Conservation (phyloP, 805 yeast genomes). For the Barnettozyma pratensis region DNA sequence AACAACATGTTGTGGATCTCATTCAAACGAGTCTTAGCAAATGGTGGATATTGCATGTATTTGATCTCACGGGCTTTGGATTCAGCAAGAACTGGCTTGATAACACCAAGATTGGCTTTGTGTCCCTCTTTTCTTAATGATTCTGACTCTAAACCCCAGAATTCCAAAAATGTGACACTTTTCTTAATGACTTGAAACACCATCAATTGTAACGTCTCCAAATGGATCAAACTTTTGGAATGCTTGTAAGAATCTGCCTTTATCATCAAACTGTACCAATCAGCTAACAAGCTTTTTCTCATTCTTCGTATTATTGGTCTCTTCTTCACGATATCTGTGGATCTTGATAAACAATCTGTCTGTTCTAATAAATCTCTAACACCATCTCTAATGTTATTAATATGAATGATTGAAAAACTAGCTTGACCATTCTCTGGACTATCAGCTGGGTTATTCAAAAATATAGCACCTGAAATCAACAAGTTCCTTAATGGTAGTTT, state of each 20-base stretch:
- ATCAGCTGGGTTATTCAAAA: conserved; percentile 58
- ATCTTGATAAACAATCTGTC: conserved; percentile 71
- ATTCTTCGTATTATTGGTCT: conserved; percentile 56
- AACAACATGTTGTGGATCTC: conserved; percentile 59
- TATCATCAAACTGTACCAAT: conserved; percentile 74
- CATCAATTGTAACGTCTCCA: conserved; percentile 58
- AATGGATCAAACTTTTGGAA: conserved; percentile 50
- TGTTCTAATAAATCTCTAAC: conserved; percentile 57
- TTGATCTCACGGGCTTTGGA: conserved; percentile 28
- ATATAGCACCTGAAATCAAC: conserved; percentile 60
- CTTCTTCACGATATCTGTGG: conserved; percentile 62
- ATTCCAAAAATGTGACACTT: conserved; percentile 56
- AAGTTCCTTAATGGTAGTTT: conserved; percentile 50
- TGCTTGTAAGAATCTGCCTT: conserved; percentile 73
- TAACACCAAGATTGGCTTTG: background rate
- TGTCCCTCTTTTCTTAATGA: conserved; percentile 27
- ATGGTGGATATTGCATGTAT: conserved; percentile 49
- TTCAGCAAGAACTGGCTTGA: conserved; percentile 7
- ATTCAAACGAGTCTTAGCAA: conserved; percentile 54
- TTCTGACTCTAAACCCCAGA: conserved; percentile 67
- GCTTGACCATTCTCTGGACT: conserved; percentile 31
- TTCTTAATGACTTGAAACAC: conserved; percentile 63
- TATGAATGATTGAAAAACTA: conserved; percentile 21
- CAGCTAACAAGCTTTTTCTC: conserved; percentile 66
- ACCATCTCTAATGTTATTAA: conserved; percentile 70